These are phyloP conservation scores for Amaranthus palmeri DNA, from an alignment of 148 eudicot species.

Conservation along the genomic window DNA sequence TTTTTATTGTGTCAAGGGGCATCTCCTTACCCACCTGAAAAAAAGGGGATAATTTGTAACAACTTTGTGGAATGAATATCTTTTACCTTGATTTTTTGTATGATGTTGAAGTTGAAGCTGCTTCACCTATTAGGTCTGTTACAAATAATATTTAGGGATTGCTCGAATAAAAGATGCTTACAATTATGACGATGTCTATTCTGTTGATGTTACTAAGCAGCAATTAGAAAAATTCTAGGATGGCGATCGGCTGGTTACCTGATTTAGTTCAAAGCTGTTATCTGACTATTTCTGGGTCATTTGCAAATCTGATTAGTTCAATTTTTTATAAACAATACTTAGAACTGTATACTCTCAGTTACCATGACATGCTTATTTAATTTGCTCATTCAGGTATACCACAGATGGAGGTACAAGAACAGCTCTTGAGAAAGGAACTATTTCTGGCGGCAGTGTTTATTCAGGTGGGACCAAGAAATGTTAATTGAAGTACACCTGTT, in stretches of 20 bases:
- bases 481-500: neutral
- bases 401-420: conserved; percentile 86
- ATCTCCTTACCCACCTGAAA: neutral
- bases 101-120: neutral
- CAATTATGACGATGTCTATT: neutral
- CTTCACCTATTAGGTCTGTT: neutral
- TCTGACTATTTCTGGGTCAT: neutral
- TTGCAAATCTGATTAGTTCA: neutral
- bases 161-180: neutral
- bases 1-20: neutral
- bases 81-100: neutral
- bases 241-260: neutral
- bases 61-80: neutral
- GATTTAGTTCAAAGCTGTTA: neutral
- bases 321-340: neutral
- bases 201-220: neutral
- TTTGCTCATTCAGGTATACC: conserved; percentile 62
- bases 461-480: conserved; percentile 46
- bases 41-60: neutral
- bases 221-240: neutral
- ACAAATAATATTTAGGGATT: neutral
- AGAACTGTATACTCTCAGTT: neutral
- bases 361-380: conserved; percentile 6
- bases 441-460: conserved; percentile 62
- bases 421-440: conserved; percentile 84